Percentiles rank a stretch among this genome's conserved stretches.
Conservation (phyloP, 495 filamentous ascomycete genomes). For the Penicillium riverlandense region DNA sequence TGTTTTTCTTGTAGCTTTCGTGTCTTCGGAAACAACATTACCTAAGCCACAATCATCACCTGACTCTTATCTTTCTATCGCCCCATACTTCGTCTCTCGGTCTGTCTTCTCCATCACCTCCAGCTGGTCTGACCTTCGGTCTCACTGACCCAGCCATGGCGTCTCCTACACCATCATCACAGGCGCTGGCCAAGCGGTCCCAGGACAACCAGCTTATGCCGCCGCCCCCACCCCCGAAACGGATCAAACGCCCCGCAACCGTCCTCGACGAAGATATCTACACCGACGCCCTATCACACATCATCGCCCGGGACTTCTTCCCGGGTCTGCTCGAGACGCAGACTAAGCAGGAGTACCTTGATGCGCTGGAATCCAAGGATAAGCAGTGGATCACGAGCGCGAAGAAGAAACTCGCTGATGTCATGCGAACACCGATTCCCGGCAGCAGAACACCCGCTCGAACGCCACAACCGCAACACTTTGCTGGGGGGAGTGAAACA, state of each 20-base stretch:
- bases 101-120: background rate
- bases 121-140: background rate
- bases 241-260: slow-evolving; percentile 85
- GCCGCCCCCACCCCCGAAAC: slow-evolving; percentile 78
- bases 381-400: slow-evolving; percentile 80
- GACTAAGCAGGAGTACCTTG: slow-evolving; percentile 83
- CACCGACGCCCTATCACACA: slow-evolving; percentile 82
- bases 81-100: too few relatives aligned
- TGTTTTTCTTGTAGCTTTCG: slow-evolving; percentile 1
- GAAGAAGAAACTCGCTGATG: slow-evolving; percentile 60
- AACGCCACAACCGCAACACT: slow-evolving; percentile 22
- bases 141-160: slow-evolving; percentile 6
- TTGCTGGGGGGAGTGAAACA: slow-evolving; percentile 46
- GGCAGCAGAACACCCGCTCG: slow-evolving; percentile 31
- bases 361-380: slow-evolving; percentile 81
- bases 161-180: slow-evolving; percentile 22
- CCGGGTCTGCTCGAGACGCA: slow-evolving; percentile 82
- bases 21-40: too few relatives aligned
- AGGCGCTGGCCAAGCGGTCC: slow-evolving; percentile 34
- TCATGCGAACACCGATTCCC: slow-evolving; percentile 68
- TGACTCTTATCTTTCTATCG: slow-evolving; percentile 1
- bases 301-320: slow-evolving; percentile 96
- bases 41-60: background rate
- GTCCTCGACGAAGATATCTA: slow-evolving; percentile 94
- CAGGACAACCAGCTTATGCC: slow-evolving; percentile 74